phyloP scores from a whole-genome alignment of 768 basidiomycete species.

The Tricholoma bakamatsutake region DNA sequence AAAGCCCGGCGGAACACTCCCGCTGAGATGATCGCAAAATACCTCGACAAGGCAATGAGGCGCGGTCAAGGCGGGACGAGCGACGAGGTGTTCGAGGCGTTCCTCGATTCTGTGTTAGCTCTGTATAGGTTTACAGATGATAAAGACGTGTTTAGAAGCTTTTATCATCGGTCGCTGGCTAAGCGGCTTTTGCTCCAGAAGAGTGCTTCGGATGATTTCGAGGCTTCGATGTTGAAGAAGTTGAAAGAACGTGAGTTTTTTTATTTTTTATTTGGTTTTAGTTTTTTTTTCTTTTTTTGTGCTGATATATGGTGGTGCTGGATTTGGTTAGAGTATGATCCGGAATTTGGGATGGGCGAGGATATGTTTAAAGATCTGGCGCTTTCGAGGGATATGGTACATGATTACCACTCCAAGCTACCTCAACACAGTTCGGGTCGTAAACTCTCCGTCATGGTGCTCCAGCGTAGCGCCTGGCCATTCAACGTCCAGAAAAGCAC shows the following conservation, averaged over 20 bases:
- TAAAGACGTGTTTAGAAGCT: constrained; percentile 90
- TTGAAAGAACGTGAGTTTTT: neutral
- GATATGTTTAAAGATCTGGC: constrained; percentile 93
- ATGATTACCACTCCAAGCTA: constrained; percentile 52
- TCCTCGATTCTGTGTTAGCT: constrained; percentile 61
- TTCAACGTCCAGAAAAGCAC: constrained; percentile 49
- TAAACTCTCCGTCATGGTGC: constrained; percentile 69
- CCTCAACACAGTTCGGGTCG: constrained; percentile 30
- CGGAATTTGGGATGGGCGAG: constrained; percentile 91
- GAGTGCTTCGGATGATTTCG: constrained; percentile 84
- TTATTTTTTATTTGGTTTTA: neutral
- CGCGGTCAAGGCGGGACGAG: constrained; percentile 70
- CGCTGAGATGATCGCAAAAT: constrained; percentile 90
- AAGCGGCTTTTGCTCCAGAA: constrained; percentile 80
- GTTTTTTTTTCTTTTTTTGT: neutral
- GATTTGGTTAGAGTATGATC: constrained; percentile 69
- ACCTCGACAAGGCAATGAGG: constrained; percentile 83
- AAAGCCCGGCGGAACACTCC: constrained; percentile 74
- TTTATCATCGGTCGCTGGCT: constrained; percentile 86
- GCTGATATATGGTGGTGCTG: neutral
- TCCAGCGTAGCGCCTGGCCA: constrained; percentile 90
- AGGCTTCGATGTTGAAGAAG: constrained; percentile 77
- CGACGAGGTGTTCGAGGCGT: constrained; percentile 55
- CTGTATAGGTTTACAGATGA: constrained; percentile 87
- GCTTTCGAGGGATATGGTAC: constrained; percentile 68